phyloP scores from a whole-genome alignment of 2,329 filamentous ascomycete species.

The Beauveria medogensis region DNA sequence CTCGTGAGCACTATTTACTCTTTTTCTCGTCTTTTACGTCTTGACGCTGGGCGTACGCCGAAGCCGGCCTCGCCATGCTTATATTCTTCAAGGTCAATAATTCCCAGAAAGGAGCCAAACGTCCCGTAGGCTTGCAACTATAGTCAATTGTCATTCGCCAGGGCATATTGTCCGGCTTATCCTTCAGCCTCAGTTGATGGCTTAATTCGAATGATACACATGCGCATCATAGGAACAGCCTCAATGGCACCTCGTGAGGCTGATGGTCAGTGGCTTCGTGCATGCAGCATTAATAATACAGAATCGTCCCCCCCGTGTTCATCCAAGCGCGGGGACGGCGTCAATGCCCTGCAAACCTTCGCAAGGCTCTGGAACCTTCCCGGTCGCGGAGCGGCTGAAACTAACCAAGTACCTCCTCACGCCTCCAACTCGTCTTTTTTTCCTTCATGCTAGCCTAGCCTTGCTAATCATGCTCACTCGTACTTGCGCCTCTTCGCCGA shows the following conservation, averaged over 20 bases:
- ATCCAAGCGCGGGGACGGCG: not conserved
- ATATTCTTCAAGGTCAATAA: not conserved
- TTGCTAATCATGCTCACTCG: not conserved
- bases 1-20: not conserved
- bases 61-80: not conserved
- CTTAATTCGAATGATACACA: not conserved
- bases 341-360: not conserved
- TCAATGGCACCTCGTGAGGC: not conserved
- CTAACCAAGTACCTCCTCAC: not conserved
- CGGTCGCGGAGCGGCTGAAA: not conserved
- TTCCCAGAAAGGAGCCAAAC: not conserved
- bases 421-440: not conserved
- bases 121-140: not conserved
- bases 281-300: not conserved
- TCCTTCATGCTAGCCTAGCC: too few species aligned
- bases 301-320: not conserved
- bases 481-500: not conserved
- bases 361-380: constrained; percentile 3
- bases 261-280: not conserved
- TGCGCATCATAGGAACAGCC: not conserved
- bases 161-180: too few species aligned
- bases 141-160: not conserved
- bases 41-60: not conserved
- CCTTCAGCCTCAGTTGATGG: too few species aligned
- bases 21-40: not conserved